phyloP scores from a whole-genome alignment of 768 basidiomycete species.

The Phylloporus arenicola region DNA sequence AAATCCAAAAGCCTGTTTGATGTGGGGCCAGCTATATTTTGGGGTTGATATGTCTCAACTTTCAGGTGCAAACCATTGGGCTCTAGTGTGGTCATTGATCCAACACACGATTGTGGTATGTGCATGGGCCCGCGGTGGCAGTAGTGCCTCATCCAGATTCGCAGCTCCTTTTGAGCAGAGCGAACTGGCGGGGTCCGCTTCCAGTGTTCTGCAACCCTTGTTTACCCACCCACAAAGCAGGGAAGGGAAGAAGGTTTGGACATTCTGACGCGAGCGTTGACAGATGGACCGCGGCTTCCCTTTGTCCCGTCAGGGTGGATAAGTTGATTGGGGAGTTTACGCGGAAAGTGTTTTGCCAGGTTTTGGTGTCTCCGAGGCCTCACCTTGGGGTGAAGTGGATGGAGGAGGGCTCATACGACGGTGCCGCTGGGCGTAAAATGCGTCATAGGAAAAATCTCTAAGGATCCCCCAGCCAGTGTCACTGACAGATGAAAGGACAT shows the following conservation, averaged over 20 bases:
- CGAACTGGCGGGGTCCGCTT: conserved; percentile 2
- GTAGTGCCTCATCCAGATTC: conserved; percentile 2
- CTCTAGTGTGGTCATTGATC: not conserved
- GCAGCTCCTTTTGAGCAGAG: conserved; percentile 6
- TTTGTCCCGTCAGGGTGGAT: not conserved
- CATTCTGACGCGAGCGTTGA: not conserved
- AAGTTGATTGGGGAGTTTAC: not conserved
- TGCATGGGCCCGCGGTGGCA: conserved; percentile 6
- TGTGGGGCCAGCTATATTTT: not conserved
- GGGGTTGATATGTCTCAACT: not conserved
- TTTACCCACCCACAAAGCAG: not conserved
- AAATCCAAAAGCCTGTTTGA: not conserved
- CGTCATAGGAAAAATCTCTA: not conserved
- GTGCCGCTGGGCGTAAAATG: conserved; percentile 18
- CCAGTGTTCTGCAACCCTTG: conserved; percentile 7
- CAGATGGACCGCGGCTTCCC: not conserved
- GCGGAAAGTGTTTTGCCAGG: not conserved
- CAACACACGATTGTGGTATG: not conserved
- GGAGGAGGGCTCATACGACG: not conserved
- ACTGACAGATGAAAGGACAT: not conserved
- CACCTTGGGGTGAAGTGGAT: not conserved
- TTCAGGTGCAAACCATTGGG: not conserved
- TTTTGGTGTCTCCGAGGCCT: not conserved
- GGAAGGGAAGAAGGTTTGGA: not conserved
- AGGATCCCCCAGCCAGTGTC: no score